Base-by-base conservation (phyloP, 495 filamentous ascomycete species). In the Talaromyces stipitatus region DNA sequence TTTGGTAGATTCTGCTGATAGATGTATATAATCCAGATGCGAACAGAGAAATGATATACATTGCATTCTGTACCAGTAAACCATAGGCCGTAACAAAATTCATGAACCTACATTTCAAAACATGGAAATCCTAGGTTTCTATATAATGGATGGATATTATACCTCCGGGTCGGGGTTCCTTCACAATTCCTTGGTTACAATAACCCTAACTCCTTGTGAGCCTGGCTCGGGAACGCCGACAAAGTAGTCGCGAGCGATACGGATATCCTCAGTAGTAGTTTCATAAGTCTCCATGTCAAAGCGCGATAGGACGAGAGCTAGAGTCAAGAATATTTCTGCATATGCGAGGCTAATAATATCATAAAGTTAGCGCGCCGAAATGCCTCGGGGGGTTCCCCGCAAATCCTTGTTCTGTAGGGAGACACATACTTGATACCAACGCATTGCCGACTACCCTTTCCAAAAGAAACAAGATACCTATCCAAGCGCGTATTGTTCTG, bases 221-320 rank as follows among this genome's bases (percentile, higher is more conserved):
- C 53, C 53, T 7, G 53, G 33, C 23, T 55, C 53, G 9, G 53
- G 53, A 4, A 55, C 53, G 27, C 53, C 53, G 7, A 55, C 32
- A 20, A 55, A 41, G 32, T 45, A 55, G 30, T 55, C 53, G 10
- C 53, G 24, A 23, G 53, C 33, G 4, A 53, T 18, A 18, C 24
- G 46, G 6, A 73, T 64, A 60, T 73, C 69, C 26, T 72, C 67
- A 11, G 62, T 50, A 0, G 62, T 69, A 16, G 72, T 76, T 28
- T 76, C 63, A 56, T 63, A 70, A 4, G 73, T 62, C 48, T 73
- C 66, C 54, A 74, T 64, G 3, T 70, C 65, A 36, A 68, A 66
- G 26, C 63, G 56, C 6, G 63, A 57, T 14, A 72, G 46, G 9
- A 73, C 50, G 1, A 50, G 61, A 7, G 63, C 64, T 12, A 75